Percentiles rank a stretch among this genome's conserved stretches.
These are phyloP conservation scores for Marvania coccoides DNA, from an alignment of 139 green algal genomes.

Conservation along the genomic window DNA sequence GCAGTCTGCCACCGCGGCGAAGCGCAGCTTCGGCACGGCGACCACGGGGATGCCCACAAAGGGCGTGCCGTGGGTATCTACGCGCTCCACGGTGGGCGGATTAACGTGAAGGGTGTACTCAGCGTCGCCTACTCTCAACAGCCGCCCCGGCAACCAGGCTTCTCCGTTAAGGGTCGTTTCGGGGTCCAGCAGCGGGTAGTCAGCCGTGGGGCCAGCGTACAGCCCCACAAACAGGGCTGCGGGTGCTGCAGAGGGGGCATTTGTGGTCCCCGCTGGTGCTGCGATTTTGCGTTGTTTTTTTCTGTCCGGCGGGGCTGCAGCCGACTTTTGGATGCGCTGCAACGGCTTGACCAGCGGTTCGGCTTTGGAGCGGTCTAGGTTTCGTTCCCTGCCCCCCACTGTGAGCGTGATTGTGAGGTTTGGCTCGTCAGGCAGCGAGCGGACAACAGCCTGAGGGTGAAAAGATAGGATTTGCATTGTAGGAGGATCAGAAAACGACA, in stretches of 20 bases:
- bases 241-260: neutral
- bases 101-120: conserved; percentile 51
- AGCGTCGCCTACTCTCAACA: conserved; percentile 46
- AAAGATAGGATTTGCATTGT: neutral
- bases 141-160: conserved; percentile 49
- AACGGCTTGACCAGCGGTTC: conserved; percentile 64
- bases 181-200: conserved; percentile 25
- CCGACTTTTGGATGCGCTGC: conserved; percentile 43
- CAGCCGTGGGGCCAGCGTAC: conserved; percentile 11
- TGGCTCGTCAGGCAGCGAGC: conserved; percentile 14
- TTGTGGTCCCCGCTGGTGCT: neutral
- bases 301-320: conserved; percentile 29
- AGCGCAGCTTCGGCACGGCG: conserved; percentile 28
- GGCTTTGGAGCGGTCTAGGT: conserved; percentile 54
- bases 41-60: conserved; percentile 31
- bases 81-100: conserved; percentile 50
- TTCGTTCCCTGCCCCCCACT: conserved; percentile 41
- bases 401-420: conserved; percentile 39
- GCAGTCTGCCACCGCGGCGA: conserved; percentile 35
- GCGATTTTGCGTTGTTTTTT: conserved; percentile 17
- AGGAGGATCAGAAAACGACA: too few relatives aligned
- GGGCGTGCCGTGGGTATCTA: conserved; percentile 14
- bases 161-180: conserved; percentile 39
- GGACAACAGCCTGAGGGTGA: conserved; percentile 33
- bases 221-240: conserved; percentile 2